A percentile compares a stretch with the other conserved stretches of the same genome.
Evolutionary conservation across 1,284 basidiomycete genomes (phyloP).

Genomic region (Pseudozyma tsukubaensis): DNA sequence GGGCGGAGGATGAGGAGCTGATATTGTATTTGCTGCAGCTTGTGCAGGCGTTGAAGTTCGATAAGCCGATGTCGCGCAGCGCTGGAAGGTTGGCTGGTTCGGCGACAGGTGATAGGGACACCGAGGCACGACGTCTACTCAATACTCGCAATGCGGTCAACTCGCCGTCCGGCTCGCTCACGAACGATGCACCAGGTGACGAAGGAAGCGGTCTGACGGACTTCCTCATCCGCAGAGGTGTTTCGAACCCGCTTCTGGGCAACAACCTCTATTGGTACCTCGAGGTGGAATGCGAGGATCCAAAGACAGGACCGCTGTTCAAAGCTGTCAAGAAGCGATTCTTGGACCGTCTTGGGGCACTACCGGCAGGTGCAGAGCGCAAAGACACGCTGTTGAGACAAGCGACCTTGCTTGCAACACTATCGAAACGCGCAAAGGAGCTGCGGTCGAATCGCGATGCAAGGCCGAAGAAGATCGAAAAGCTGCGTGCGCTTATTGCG

Average conservation of each 20-base stretch:
- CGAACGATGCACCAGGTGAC: constrained; percentile 6
- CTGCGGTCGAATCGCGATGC: constrained; percentile 89
- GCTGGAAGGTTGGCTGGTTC: constrained; percentile 19
- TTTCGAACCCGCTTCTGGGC: constrained; percentile 83
- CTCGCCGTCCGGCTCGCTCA: constrained; percentile 28
- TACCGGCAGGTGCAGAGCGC: constrained; percentile 17
- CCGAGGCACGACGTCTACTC: constrained; percentile 13
- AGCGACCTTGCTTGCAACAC: constrained; percentile 80
- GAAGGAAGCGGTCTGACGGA: constrained; percentile 49
- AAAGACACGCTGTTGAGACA: constrained; percentile 70
- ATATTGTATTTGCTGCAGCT: constrained; percentile 92
- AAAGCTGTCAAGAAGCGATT: constrained; percentile 88
- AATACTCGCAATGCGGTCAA: constrained; percentile 14
- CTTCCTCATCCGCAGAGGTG: constrained; percentile 87
- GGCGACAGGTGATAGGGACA: constrained; percentile 21
- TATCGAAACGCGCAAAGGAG: constrained; percentile 86
- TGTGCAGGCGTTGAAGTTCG: constrained; percentile 89
- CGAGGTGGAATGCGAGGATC: constrained; percentile 88
- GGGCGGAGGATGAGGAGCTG: constrained; percentile 97
- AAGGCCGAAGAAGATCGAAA: constrained; percentile 96
- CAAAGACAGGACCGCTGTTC: constrained; percentile 85
- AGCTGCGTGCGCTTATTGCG: constrained; percentile 82
- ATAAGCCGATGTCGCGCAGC: constrained; percentile 35
- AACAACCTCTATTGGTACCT: constrained; percentile 98
- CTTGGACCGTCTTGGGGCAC: constrained; percentile 73